Evolutionary conservation across 495 filamentous ascomycete species (phyloP).

Genomic region (Podospora bellae-mahoneyi): DNA sequence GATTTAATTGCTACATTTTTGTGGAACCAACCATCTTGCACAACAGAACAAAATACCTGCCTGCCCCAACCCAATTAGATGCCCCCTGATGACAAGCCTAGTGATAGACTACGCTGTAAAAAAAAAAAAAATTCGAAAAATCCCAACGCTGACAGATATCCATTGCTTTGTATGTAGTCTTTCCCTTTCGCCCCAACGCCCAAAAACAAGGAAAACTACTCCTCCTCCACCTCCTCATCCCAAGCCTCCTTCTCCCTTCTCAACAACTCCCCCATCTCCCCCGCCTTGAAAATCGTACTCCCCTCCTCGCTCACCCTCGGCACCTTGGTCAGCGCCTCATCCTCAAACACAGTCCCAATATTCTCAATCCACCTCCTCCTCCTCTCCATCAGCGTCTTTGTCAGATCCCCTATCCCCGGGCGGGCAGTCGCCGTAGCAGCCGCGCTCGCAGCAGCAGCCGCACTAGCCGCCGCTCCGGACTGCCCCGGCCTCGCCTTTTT

Average conservation of each 20-base stretch:
- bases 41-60: too few species aligned
- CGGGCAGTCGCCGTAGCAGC: constrained; percentile 58
- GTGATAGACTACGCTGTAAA: too few species aligned
- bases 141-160: neutral
- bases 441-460: constrained; percentile 44
- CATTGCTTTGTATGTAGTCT: neutral
- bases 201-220: constrained; percentile 17
- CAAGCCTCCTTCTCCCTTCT: constrained; percentile 70
- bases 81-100: too few species aligned
- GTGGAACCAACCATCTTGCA: too few species aligned
- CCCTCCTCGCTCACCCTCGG: constrained; percentile 40
- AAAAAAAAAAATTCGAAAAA: too few species aligned
- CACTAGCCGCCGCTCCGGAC: constrained; percentile 59
- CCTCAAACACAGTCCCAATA: constrained; percentile 82
- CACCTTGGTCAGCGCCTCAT: constrained; percentile 53
- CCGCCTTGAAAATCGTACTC: constrained; percentile 61
- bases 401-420: constrained; percentile 86
- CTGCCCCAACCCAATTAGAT: too few species aligned
- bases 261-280: constrained; percentile 51
- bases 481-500: constrained; percentile 82
- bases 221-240: constrained; percentile 65
- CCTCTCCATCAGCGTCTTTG: constrained; percentile 85
- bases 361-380: constrained; percentile 79
- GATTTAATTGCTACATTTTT: too few species aligned
- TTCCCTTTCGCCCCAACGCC: too few species aligned